Conservation (phyloP, 2,329 filamentous ascomycete genomes). For the Colletotrichum simmondsii region DNA sequence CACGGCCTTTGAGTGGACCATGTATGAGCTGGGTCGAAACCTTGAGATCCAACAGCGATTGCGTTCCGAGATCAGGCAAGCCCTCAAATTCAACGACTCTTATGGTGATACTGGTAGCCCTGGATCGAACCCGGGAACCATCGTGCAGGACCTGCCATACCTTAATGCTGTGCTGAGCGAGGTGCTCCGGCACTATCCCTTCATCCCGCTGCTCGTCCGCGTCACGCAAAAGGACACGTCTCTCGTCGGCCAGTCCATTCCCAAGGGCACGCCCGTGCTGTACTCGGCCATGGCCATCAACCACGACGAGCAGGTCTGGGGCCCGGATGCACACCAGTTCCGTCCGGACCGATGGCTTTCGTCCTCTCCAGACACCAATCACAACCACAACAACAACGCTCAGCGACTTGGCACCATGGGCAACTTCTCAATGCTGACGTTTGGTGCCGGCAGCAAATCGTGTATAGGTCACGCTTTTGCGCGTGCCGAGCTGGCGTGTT, state of each 20-base stretch:
- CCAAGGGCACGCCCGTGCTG: slow-evolving; percentile 77
- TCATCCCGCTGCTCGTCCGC: slow-evolving; percentile 60
- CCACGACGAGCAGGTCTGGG: slow-evolving; percentile 79
- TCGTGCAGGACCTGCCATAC: slow-evolving; percentile 80
- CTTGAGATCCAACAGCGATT: slow-evolving; percentile 50
- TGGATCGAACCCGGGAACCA: slow-evolving; percentile 36
- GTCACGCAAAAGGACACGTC: slow-evolving; percentile 76
- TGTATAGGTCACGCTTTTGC: slow-evolving; percentile 42
- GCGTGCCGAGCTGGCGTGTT: slow-evolving; percentile 38
- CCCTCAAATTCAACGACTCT: too few relatives aligned
- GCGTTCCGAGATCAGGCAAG: slow-evolving; percentile 48
- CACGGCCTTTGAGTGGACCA: slow-evolving; percentile 53
- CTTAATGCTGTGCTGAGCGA: slow-evolving; percentile 82
- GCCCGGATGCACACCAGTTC: slow-evolving; percentile 75
- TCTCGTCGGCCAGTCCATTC: slow-evolving; percentile 86
- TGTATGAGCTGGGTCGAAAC: slow-evolving; percentile 52
- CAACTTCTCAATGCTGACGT: not conserved
- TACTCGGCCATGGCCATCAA: slow-evolving; percentile 87
- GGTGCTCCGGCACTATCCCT: slow-evolving; percentile 84
- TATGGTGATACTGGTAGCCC: not conserved
- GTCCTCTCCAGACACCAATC: not conserved
- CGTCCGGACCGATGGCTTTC: slow-evolving; percentile 79
- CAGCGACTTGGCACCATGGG: not conserved
- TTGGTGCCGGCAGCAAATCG: slow-evolving; percentile 36
- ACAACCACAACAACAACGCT: not conserved